Base-by-base conservation (phyloP, 192 early-diverging fungal genomes). In the Podila epicladia region DNA sequence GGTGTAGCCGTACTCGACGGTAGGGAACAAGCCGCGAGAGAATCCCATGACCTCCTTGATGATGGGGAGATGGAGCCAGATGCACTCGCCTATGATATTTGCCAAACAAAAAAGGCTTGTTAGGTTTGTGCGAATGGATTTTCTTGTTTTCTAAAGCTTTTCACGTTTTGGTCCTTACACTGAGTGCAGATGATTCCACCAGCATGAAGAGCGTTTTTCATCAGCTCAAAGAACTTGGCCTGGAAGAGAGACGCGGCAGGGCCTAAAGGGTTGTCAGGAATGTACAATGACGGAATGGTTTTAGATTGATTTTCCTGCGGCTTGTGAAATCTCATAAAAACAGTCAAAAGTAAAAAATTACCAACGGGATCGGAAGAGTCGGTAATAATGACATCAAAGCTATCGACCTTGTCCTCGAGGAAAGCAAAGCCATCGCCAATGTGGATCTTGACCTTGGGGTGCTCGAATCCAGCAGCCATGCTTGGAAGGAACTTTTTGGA, bases 351-450 rank as follows among this genome's bases (percentile, higher is more conserved):
- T 57, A n/a, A 64, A 32, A 62, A 67, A 60, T 69, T 71, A 87
- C 89, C 89, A 72, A 97, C 97, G 48, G 98, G 98, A 74, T 99
- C 98, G 12, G 97, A 98, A 33, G 95, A 95, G 72, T 99, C 98
- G 65, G 97, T 99, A 87, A 99, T 99, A 83, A 99, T 99, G 37
- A 98, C 95, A 82, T 99, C 98, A 85, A 94, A 99, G 71, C 88
- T 85, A 67, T 94, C 90, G 62, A 86, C 85, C 86, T 97, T 94
- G 85, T 94, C 92, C 85, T 94, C 89, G 70, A 99, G 87, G 85
- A 94, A 99, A 60, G 88, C 89, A 84, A 99, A 97, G 8, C 98
- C 98, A 78, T 99, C 98, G 64, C 96, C 97, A 85, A 99, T 94
- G 82, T 94, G 92, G 45, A 98, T 90, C 58, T 91, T 94, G 72